Evolutionary conservation across 495 filamentous ascomycete species (phyloP).

Genomic region (Staphylotrichum longicolle): DNA sequence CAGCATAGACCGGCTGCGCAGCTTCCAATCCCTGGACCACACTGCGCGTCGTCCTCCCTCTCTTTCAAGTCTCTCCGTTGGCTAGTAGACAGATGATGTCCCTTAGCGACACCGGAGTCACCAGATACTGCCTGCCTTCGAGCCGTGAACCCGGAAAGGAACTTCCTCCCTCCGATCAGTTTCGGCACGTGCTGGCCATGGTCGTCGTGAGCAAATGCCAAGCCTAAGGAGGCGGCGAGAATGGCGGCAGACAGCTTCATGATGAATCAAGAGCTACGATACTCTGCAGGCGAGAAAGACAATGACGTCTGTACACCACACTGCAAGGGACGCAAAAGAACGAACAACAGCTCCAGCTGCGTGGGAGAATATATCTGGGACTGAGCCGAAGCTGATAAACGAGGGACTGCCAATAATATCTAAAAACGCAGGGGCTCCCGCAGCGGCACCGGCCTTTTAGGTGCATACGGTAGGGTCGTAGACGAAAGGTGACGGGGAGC

Average conservation of each 20-base stretch:
- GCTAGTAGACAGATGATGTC: constrained; percentile 13
- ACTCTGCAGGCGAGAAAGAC: background rate
- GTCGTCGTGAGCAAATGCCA: constrained; percentile 33
- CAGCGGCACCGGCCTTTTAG: constrained; percentile 16
- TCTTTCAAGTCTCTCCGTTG: constrained; percentile 11
- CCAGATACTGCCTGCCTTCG: constrained; percentile 16
- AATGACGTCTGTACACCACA: constrained; percentile 5
- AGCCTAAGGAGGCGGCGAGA: constrained; percentile 28
- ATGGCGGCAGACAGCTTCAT: constrained; percentile 39
- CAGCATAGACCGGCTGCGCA: constrained; percentile 62
- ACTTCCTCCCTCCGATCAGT: constrained; percentile 37
- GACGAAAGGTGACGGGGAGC: constrained; percentile 10
- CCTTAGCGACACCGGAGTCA: constrained; percentile 5
- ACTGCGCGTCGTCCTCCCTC: constrained; percentile 33
- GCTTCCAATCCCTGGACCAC: constrained; percentile 43
- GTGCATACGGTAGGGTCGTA: constrained; percentile 30
- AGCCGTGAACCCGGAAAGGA: constrained; percentile 32
- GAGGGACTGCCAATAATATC: constrained; percentile 25
- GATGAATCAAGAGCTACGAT: constrained; percentile 15
- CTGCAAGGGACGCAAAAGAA: background rate
- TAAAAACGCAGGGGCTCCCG: constrained; percentile 11
- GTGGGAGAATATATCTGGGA: constrained; percentile 17
- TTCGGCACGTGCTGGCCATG: constrained; percentile 38
- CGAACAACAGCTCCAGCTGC: background rate
- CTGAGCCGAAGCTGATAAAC: constrained; percentile 20